Evolutionary conservation across 2,329 filamentous ascomycete species (phyloP).

Genomic region (Sporothrix brasiliensis): DNA sequence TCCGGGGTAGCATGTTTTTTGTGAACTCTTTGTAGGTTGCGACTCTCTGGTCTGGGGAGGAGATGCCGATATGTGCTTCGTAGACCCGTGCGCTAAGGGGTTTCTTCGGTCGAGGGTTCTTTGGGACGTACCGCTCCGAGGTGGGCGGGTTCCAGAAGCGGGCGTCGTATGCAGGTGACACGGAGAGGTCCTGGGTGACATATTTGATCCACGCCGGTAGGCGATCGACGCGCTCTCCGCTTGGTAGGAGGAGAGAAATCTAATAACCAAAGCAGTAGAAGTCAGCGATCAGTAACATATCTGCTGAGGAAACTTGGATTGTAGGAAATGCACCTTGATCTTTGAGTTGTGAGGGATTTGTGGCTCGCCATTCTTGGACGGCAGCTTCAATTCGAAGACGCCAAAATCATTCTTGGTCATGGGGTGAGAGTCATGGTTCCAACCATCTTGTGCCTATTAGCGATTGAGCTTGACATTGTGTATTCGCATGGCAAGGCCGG

Average conservation of each 20-base stretch:
- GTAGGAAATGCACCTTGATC: constrained; percentile 69
- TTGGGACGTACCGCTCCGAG: constrained; percentile 77
- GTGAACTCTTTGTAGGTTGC: constrained; percentile 98
- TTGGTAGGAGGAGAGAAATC: constrained; percentile 82
- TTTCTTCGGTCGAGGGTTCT: constrained; percentile 79
- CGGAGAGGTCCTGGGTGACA: constrained; percentile 86
- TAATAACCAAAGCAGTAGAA: constrained; percentile 43
- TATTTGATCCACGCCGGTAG: constrained; percentile 97
- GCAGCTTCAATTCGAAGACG: constrained; percentile 80
- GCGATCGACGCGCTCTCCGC: constrained; percentile 79
- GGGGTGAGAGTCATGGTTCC: constrained; percentile 78
- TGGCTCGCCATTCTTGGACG: constrained; percentile 70
- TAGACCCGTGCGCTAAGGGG: constrained; percentile 88
- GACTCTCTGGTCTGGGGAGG: constrained; percentile 83
- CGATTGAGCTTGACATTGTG: background rate
- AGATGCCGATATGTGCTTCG: constrained; percentile 98
- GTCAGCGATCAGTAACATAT: background rate
- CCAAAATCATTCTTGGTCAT: constrained; percentile 88
- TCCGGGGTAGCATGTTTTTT: constrained; percentile 84
- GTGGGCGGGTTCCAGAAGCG: constrained; percentile 94
- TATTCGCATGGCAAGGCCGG: background rate
- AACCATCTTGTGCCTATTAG: constrained; percentile 63
- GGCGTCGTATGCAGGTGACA: constrained; percentile 92
- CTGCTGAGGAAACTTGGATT: background rate
- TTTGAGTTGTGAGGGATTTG: constrained; percentile 93